Conservation (phyloP, 805 yeast species). For the Wickerhamia fluorescens region DNA sequence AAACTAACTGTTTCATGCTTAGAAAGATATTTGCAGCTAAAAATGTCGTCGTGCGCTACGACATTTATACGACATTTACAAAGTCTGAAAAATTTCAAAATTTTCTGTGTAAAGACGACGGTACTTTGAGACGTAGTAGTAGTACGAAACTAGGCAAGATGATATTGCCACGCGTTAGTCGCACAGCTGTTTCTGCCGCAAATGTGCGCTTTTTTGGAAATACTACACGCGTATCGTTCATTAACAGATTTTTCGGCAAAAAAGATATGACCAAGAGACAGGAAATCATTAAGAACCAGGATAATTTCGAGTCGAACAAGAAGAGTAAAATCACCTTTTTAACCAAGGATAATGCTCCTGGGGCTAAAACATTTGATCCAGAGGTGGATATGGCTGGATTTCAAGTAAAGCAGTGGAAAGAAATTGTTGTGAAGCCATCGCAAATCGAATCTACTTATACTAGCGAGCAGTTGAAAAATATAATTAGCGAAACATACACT, state of each 20-base stretch:
- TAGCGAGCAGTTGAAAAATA: slow-evolving; percentile 15
- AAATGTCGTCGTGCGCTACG: no score
- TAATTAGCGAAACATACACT: slow-evolving; percentile 20
- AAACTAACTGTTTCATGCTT: no score
- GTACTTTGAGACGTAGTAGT: no score
- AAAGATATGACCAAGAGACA: slow-evolving; percentile 26
- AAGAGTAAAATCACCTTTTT: slow-evolving; percentile 28
- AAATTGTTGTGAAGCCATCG: slow-evolving; percentile 12
- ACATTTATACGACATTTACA: no score
- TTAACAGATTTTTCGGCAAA: slow-evolving; percentile 24
- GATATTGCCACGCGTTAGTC: no score
- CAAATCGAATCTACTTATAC: slow-evolving; percentile 24
- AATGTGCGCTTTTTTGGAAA: no score
- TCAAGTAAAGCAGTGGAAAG: slow-evolving; percentile 31
- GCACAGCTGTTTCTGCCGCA: no score
- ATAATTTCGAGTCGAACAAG: slow-evolving; percentile 27
- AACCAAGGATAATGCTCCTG: slow-evolving; percentile 29
- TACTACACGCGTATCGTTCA: background rate
- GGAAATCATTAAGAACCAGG: slow-evolving; percentile 31
- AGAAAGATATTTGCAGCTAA: no score
- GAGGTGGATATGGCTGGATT: slow-evolving; percentile 29
- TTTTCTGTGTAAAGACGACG: no score
- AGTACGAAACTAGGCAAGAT: no score
- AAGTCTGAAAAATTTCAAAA: no score
- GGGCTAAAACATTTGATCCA: slow-evolving; percentile 16